Percentiles rank a stretch among this genome's conserved stretches.
Conservation (phyloP, 1,284 basidiomycete species). For the Puccinia novopanici region DNA sequence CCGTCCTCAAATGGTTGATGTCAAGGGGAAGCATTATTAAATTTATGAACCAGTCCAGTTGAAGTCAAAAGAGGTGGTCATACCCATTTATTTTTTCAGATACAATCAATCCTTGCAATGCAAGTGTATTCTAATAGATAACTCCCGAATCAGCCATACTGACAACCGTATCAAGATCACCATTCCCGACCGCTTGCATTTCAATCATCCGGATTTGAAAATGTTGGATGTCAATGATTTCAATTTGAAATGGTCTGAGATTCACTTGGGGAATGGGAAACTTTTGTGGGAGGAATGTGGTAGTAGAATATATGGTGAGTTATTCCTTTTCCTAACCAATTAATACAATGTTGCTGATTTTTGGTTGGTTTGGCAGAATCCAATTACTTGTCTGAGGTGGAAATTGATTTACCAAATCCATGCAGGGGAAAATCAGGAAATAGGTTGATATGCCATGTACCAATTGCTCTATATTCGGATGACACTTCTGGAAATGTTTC, state of each 20-base stretch:
- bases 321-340: background rate
- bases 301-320: too few relatives aligned
- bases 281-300: too few relatives aligned
- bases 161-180: too few relatives aligned
- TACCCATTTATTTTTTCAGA: background rate
- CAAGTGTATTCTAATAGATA: background rate
- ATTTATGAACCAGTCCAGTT: constrained; percentile 14
- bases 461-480: background rate
- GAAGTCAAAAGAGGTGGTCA: background rate
- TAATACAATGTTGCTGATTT: background rate
- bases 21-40: background rate
- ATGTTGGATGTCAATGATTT: too few relatives aligned
- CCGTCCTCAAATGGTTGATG: background rate
- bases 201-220: too few relatives aligned
- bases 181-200: background rate
- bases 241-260: too few relatives aligned
- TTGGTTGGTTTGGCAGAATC: background rate
- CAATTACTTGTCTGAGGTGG: background rate
- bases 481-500: constrained; percentile 7
- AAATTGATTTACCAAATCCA: background rate
- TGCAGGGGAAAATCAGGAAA: background rate
- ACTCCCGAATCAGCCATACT: background rate
- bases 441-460: background rate
- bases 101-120: background rate
- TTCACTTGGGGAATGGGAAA: too few relatives aligned